These are phyloP conservation scores for Stagonosporopsis cucurbitacearum DNA, from an alignment of 2,329 filamentous ascomycete genomes.

Conservation along the genomic window DNA sequence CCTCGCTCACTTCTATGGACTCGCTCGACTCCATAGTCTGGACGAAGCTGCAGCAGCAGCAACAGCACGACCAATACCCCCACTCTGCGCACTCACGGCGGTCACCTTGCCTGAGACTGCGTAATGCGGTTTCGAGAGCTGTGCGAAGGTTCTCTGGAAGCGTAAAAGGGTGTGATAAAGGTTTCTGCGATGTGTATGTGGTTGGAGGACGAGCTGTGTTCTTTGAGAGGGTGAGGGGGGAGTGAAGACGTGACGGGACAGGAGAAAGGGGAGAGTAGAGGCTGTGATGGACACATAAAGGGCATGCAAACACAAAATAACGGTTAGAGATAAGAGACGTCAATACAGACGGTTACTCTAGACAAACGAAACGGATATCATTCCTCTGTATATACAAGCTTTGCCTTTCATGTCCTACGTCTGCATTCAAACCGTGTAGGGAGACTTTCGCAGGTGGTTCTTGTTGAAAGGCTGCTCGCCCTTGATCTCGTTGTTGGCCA, in stretches of 20 bases:
- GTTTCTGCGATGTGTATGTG: neutral
- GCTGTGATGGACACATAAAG: neutral
- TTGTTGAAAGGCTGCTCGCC: constrained; percentile 42
- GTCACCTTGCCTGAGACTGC: too few species aligned
- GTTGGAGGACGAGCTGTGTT: neutral
- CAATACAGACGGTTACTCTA: neutral
- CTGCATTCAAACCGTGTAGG: constrained; percentile 21
- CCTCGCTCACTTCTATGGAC: neutral
- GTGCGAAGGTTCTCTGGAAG: neutral
- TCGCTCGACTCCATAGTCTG: neutral
- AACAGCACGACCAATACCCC: neutral
- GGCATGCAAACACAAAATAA: neutral
- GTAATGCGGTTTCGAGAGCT: neutral
- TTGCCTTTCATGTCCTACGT: neutral
- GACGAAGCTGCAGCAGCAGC: neutral
- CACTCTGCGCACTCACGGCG: neutral
- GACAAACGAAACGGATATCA: constrained; percentile 33
- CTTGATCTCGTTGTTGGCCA: constrained; percentile 42
- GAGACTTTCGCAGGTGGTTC: constrained; percentile 29
- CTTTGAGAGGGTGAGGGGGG: neutral
- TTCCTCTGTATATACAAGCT: constrained; percentile 31
- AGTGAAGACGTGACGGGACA: neutral
- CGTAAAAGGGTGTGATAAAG: neutral
- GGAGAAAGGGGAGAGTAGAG: neutral
- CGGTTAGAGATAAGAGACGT: neutral